Evolutionary conservation across 2,329 filamentous ascomycete genomes (phyloP), one percentile per base, ranked within the genome.

Genomic region (Berkeleyomyces basicola): DNA sequence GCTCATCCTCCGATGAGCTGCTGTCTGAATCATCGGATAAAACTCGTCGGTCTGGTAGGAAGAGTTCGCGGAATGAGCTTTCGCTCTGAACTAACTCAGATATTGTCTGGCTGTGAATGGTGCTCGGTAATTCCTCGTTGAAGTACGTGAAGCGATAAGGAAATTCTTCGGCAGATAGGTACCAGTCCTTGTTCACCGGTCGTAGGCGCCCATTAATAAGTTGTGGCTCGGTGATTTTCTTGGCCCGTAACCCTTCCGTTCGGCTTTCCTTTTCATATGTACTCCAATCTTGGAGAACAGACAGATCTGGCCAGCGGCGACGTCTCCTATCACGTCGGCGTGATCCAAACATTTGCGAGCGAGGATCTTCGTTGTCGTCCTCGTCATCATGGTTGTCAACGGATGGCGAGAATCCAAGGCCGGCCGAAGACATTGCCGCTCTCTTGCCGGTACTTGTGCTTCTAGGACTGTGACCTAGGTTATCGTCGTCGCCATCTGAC

Each of bases 111-210:
- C 90, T 93, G 73, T 99, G 93, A 66, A 99, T 95, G 0, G 93
- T 99, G 72, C 88, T 95, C 69, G 90, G 87, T 63, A 97, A 90
- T 66, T 96, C 90, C 71, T 97, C 93, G 72, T 97, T 97, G 79
- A 99, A 99, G 73, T 99, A 99, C 0, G 93, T 97, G 72, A 96
- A 99, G 36, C 93, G 83, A 72, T 95, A 97, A 0, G 93, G 93
- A 0, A 86, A 84, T 67, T 96, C 92, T 65, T 96, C 91, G 66
- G 93, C 88, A 61, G 88, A 84, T 46, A 87, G 82, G 71, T 90
- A 92, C 92, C 92, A 99, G 11, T 82, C 82, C 67, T 81, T 82
- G 66, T 87, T 84, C 46, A 88, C 83, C 10, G 91, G 90, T 4
- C 93, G 84, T 53, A 99, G 76, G 61, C 93, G 83, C 0, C 93